Evolutionary conservation across 2,329 filamentous ascomycete genomes (phyloP).

Genomic region (Pseudogymnoascus sp.): DNA sequence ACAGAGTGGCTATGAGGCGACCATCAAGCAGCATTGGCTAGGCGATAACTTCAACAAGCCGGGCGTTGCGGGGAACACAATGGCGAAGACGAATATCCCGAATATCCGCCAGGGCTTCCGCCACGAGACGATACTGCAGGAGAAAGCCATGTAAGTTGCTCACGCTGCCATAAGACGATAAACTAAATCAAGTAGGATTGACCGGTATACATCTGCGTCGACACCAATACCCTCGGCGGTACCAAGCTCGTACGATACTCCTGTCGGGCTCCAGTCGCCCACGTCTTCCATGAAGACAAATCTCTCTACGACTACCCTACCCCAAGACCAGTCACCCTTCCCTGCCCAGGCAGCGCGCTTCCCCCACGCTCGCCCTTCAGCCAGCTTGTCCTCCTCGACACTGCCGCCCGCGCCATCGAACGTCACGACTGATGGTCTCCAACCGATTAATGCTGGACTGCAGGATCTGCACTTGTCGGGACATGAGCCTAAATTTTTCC

Average conservation of each 20-base stretch:
- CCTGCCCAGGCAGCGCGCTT: constrained; percentile 27
- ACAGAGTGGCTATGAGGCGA: constrained; percentile 87
- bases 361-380: constrained; percentile 13
- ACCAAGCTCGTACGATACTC: background rate
- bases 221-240: background rate
- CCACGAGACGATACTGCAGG: constrained; percentile 75
- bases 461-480: constrained; percentile 43
- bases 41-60: constrained; percentile 69
- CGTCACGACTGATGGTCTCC: constrained; percentile 28
- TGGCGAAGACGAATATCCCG: constrained; percentile 94
- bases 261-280: constrained; percentile 20
- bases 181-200: constrained; percentile 25
- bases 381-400: constrained; percentile 3
- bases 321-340: constrained; percentile 20
- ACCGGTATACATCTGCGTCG: constrained; percentile 20
- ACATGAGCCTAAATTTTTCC: constrained; percentile 59
- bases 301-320: constrained; percentile 19
- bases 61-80: constrained; percentile 77
- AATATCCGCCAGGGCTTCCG: constrained; percentile 86
- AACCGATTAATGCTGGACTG: constrained; percentile 31
- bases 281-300: constrained; percentile 28
- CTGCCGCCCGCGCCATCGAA: constrained; percentile 11
- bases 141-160: constrained; percentile 69
- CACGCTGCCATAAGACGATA: background rate
- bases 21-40: constrained; percentile 86